These are phyloP conservation scores for Isabelozyma gotoi DNA, from an alignment of 805 yeast species.

Conservation along the genomic window DNA sequence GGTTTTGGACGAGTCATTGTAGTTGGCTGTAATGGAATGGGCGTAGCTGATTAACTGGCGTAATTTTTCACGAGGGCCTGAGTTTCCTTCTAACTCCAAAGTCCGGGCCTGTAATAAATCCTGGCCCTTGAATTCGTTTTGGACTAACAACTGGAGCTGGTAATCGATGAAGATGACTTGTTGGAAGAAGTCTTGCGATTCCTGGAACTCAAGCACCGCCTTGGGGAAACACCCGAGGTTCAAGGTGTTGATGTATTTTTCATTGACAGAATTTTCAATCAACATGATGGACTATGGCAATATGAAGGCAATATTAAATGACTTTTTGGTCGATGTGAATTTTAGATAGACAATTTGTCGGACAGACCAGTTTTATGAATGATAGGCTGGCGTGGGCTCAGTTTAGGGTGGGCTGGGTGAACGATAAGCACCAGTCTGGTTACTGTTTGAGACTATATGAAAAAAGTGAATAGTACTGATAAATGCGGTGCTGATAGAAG, in stretches of 20 bases:
- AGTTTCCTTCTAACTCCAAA: constrained; percentile 5
- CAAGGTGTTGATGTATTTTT: constrained; percentile 23
- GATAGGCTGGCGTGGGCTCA: too few species aligned
- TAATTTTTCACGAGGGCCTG: constrained; percentile 18
- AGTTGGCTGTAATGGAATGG: constrained; percentile 23
- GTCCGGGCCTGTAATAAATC: constrained; percentile 16
- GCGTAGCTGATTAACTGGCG: constrained; percentile 25
- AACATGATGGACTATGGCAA: constrained; percentile 18
- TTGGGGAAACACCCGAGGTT: constrained; percentile 38
- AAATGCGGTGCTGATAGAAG: too few species aligned
- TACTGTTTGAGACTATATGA: too few species aligned
- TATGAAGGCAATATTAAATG: background rate
- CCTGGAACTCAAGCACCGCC: constrained; percentile 30
- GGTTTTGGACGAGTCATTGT: constrained; percentile 18
- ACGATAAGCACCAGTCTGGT: too few species aligned
- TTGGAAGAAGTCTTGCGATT: constrained; percentile 31
- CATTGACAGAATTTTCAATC: constrained; percentile 26
- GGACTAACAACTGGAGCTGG: constrained; percentile 32
- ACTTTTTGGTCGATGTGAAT: too few species aligned
- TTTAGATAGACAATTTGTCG: too few species aligned
- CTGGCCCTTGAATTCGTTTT: constrained; percentile 25
- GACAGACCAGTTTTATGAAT: too few species aligned
- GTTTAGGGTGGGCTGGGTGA: too few species aligned
- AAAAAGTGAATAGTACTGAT: too few species aligned
- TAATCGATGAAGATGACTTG: constrained; percentile 37